Conservation (phyloP, 1,139 yeast species). For the Saccharomyces hybrid region DNA sequence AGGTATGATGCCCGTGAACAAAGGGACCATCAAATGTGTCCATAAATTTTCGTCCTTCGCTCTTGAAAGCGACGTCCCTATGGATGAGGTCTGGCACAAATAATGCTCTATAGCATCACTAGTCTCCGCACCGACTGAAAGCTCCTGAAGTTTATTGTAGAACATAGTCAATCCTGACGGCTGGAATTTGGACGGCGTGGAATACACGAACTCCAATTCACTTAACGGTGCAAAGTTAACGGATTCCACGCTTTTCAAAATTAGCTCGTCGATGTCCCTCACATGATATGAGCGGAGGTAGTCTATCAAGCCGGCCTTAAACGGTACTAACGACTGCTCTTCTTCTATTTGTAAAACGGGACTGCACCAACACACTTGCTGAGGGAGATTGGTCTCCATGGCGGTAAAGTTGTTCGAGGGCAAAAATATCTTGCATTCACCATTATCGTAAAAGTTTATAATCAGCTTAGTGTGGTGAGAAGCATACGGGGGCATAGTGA, state of each 20-base stretch:
- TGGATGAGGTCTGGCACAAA: conserved; percentile 51
- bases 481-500: conserved; percentile 31
- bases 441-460: conserved; percentile 44
- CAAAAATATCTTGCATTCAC: conserved; percentile 42
- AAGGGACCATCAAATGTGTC: conserved; percentile 48
- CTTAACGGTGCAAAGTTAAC: conserved; percentile 42
- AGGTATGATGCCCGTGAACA: conserved; percentile 27
- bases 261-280: conserved; percentile 30
- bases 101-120: conserved; percentile 29
- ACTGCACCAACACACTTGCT: conserved; percentile 60
- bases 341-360: conserved; percentile 34
- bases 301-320: conserved; percentile 37
- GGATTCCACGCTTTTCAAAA: conserved; percentile 24
- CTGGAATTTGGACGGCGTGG: conserved; percentile 37
- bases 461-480: conserved; percentile 66
- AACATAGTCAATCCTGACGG: not conserved
- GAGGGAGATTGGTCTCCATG: conserved; percentile 47
- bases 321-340: conserved; percentile 13
- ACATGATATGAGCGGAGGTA: conserved; percentile 41
- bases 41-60: conserved; percentile 38
- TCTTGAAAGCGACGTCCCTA: conserved; percentile 46
- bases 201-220: conserved; percentile 47
- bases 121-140: not conserved
- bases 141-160: not conserved
- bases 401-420: conserved; percentile 53